Conservation (phyloP, 1,139 yeast species). For the Saccharomycopsis hybrid region DNA sequence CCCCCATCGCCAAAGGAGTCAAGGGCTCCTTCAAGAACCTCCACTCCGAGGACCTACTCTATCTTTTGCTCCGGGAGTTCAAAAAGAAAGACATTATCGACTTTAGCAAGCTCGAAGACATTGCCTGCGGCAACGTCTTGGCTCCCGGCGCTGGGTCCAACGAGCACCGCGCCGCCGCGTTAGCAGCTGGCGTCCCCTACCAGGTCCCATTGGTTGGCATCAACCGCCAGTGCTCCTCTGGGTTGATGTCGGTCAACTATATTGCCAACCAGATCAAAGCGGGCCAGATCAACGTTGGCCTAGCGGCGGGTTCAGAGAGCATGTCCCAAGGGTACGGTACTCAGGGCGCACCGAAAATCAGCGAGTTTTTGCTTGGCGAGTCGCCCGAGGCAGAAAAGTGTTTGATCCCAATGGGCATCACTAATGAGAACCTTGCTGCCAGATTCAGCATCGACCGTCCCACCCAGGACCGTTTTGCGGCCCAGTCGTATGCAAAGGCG, state of each 20-base stretch:
- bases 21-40: slow-evolving; percentile 76
- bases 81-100: slow-evolving; percentile 57
- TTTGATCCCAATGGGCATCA: slow-evolving; percentile 86
- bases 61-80: slow-evolving; percentile 56
- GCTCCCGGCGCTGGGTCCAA: slow-evolving; percentile 89
- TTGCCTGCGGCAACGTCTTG: slow-evolving; percentile 82
- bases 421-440: slow-evolving; percentile 70
- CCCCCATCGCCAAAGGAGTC: slow-evolving; percentile 83
- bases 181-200: slow-evolving; percentile 68
- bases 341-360: slow-evolving; percentile 56
- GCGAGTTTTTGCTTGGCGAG: slow-evolving; percentile 40
- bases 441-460: slow-evolving; percentile 59
- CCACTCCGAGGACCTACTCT: slow-evolving; percentile 65
- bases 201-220: slow-evolving; percentile 72
- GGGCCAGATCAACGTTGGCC: slow-evolving; percentile 87
- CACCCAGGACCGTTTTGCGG: slow-evolving; percentile 83
- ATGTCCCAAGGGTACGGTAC: slow-evolving; percentile 86
- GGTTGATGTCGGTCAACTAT: slow-evolving; percentile 83
- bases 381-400: slow-evolving; percentile 52
- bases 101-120: slow-evolving; percentile 66
- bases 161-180: slow-evolving; percentile 81
- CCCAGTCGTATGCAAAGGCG: slow-evolving; percentile 80
- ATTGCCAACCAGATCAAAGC: slow-evolving; percentile 79
- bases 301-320: slow-evolving; percentile 90
- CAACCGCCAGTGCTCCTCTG: slow-evolving; percentile 94